Percentiles rank a stretch among this genome's conserved stretches.
Evolutionary conservation across 2,329 filamentous ascomycete species (phyloP).

Genomic region (Colletotrichum nymphaeae): DNA sequence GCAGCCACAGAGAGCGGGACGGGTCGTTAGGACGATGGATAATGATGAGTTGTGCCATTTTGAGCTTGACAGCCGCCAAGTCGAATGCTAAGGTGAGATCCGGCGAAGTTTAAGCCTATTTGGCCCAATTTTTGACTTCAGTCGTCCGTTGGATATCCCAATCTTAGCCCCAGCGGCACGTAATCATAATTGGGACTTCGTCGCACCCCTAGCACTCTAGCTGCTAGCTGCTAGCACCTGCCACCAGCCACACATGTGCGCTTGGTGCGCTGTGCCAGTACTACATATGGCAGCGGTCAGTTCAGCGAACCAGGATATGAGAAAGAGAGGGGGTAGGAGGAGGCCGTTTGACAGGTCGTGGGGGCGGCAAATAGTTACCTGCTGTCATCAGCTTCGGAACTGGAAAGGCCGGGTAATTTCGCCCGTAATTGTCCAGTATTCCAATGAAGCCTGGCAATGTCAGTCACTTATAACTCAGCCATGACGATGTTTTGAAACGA

Average conservation of each 20-base stretch:
- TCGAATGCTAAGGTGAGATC: background rate
- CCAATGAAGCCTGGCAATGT: background rate
- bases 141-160: background rate
- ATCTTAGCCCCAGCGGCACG: background rate
- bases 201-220: background rate
- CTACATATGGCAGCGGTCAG: background rate
- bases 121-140: background rate
- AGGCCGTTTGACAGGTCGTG: background rate
- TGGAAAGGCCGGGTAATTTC: background rate
- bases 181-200: background rate
- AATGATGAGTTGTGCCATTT: background rate
- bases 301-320: background rate
- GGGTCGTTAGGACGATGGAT: conserved; percentile 18
- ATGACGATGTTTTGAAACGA: background rate
- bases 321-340: background rate
- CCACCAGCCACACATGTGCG: background rate
- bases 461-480: background rate
- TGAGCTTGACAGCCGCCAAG: background rate
- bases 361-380: background rate
- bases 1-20: conserved; percentile 16
- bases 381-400: background rate
- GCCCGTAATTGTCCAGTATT: background rate
- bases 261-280: background rate
- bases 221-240: too few relatives aligned
- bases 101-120: background rate